Evolutionary conservation across 1,284 basidiomycete genomes (phyloP).

Genomic region (Kwoniella shivajii): DNA sequence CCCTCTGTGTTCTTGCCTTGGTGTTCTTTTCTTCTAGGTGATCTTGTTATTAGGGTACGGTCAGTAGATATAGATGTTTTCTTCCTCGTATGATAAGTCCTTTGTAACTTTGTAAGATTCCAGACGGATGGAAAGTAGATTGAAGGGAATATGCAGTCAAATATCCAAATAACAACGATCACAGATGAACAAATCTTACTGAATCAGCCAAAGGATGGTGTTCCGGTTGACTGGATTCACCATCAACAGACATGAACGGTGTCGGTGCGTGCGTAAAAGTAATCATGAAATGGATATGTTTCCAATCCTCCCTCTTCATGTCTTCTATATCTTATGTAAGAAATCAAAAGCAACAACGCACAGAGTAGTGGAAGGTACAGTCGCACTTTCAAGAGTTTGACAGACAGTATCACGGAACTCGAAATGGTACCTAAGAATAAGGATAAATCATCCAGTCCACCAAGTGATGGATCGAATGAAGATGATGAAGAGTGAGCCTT

Average conservation of each 20-base stretch:
- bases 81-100: no score
- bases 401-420: no score
- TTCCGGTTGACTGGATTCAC: neutral
- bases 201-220: neutral
- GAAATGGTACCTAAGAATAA: neutral
- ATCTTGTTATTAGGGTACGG: neutral
- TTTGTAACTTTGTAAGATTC: no score
- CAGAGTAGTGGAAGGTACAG: no score
- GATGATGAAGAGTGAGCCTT: neutral
- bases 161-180: neutral
- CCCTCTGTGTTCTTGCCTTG: neutral
- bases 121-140: neutral
- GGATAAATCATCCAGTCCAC: neutral
- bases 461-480: neutral
- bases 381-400: no score
- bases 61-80: no score
- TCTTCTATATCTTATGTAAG: no score
- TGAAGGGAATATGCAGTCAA: neutral
- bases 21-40: neutral
- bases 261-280: neutral
- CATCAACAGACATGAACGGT: neutral
- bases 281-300: no score
- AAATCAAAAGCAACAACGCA: no score
- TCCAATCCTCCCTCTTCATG: no score
- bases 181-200: no score